These are phyloP conservation scores for Leishmania aethiopica DNA, from an alignment of 208 protist species.

Conservation along the genomic window DNA sequence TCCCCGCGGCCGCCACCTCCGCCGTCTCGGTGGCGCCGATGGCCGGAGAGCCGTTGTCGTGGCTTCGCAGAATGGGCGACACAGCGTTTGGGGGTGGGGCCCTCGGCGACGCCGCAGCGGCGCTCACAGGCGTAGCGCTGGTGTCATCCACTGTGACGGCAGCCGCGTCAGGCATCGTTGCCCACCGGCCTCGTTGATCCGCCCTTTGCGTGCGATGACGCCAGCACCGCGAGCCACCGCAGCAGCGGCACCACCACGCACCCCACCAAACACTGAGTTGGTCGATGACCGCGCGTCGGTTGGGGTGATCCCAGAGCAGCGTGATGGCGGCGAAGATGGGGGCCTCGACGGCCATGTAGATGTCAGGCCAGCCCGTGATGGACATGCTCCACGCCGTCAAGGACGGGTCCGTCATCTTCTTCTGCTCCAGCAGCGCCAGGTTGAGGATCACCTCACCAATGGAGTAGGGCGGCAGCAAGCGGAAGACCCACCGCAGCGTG, in stretches of 20 bases:
- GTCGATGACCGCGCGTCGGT: conserved; percentile 26
- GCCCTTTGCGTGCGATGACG: background rate
- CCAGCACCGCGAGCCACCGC: background rate
- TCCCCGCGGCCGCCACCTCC: background rate
- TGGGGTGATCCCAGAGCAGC: conserved; percentile 54
- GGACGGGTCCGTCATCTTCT: conserved; percentile 7
- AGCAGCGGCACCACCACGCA: conserved; percentile 7
- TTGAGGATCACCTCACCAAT: conserved; percentile 70
- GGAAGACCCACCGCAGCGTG: conserved; percentile 46
- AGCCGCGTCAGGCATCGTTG: background rate
- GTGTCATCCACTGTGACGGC: background rate
- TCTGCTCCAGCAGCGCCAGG: conserved; percentile 40
- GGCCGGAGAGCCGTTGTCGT: background rate
- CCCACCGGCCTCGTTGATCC: background rate
- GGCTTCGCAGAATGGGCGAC: background rate
- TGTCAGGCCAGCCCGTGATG: conserved; percentile 29
- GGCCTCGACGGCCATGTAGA: conserved; percentile 62
- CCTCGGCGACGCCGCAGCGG: background rate
- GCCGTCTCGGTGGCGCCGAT: background rate
- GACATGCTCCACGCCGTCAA: conserved; percentile 38
- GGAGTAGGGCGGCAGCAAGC: conserved; percentile 56
- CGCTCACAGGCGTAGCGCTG: background rate
- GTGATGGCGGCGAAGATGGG: conserved; percentile 45
- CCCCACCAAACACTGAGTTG: background rate
- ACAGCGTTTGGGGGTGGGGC: background rate